Base-by-base conservation (phyloP, 2,329 filamentous ascomycete species). In the Talaromyces funiculosus region DNA sequence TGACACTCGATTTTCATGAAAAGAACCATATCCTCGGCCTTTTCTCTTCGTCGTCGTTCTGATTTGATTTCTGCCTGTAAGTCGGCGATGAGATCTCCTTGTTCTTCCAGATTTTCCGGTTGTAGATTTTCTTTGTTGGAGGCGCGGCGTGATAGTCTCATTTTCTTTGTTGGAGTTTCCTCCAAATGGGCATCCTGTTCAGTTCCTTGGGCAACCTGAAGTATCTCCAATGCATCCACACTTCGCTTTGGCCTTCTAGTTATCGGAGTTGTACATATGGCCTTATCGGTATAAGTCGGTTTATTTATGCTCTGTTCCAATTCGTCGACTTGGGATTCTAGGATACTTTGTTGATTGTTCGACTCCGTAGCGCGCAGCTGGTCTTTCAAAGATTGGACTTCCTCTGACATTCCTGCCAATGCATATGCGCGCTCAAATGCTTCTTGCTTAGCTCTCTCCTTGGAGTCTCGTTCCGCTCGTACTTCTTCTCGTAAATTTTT, bases 1-100 rank as follows among this genome's bases (percentile, higher is more conserved):
- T 80, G 77, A 59, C 79, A 81, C 64, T 81, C 77, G 67, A 80
- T 75, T 49, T 77, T 77, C 70, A 81, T 66, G 62, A 79, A 80
- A 33, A 80, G 69, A 2, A 86, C 75, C 73, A 85, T 78, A 31
- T 85, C 83, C 64, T 86, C 80, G 0, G 83, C 83, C 29, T 81
- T 77, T 59, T 74, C 70, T 62, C 82, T 77, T 59, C 80, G 72
- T 47, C 75, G 75, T 65, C 75, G 78, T 69, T 86, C 84, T 31
- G 71, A 71, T 26, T 73, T 68, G 3, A 87, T 74, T 59, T 84
- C 79, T 45, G 82, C 76, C 61, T 80, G 76, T 10, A 80, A 64
- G 2, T 73, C 68, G 2, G 73, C 67, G 22, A 85, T 66, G n/a
- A 76, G 69, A 63, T 78, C 78, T 7, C 75, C 66, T 40, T 82